Evolutionary conservation across 139 green algal species (phyloP).

Genomic region (Dunaliella sp.): DNA sequence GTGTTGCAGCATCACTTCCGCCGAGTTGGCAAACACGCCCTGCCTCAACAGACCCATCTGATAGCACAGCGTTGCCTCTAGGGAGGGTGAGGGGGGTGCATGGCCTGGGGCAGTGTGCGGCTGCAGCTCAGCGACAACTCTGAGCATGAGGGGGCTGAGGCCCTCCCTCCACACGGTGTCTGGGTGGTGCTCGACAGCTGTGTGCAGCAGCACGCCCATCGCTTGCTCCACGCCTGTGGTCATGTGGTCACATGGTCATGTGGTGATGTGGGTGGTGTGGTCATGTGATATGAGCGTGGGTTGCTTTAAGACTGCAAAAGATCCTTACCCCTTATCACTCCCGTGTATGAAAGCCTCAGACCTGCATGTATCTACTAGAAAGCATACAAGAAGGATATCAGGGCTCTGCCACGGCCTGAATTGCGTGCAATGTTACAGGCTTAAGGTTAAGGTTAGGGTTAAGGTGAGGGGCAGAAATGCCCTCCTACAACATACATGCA

Average conservation of each 20-base stretch:
- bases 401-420: no score
- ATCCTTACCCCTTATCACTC: no score
- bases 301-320: no score
- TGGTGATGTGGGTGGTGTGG: no score
- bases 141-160: not conserved
- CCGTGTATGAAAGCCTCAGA: no score
- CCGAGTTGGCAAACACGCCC: not conserved
- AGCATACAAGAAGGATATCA: no score
- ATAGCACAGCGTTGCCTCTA: slow-evolving; percentile 10
- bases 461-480: no score
- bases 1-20: not conserved
- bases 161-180: not conserved
- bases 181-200: slow-evolving; percentile 1
- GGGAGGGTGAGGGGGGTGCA: not conserved
- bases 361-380: no score
- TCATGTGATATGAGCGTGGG: no score
- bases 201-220: not conserved
- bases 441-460: no score
- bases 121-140: not conserved
- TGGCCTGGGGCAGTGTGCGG: not conserved
- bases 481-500: no score
- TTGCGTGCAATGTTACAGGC: no score
- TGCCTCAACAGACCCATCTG: not conserved
- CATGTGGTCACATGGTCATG: not conserved
- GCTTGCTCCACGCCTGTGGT: not conserved